Percentiles rank a stretch among this genome's conserved stretches.
These are phyloP conservation scores for Quercus agrifolia DNA, from an alignment of 306 rosid species.

Conservation along the genomic window DNA sequence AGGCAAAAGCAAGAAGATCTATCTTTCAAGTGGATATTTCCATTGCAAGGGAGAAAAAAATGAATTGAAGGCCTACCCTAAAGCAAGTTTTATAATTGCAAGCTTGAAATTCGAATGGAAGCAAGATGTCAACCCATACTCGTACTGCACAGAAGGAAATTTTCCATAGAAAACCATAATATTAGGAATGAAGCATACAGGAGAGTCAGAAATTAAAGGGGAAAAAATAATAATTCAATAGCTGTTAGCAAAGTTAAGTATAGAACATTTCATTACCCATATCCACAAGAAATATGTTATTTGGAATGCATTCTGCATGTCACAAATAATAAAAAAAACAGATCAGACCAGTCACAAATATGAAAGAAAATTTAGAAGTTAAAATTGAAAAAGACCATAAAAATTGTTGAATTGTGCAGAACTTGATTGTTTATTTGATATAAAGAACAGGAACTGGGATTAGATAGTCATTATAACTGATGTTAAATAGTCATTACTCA, in stretches of 20 bases:
- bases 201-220: neutral
- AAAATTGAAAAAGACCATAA: neutral
- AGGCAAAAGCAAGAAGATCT: too few relatives aligned
- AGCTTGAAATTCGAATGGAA: slow-evolving; percentile 60
- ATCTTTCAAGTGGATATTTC: too few relatives aligned
- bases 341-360: slow-evolving; percentile 13
- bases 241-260: slow-evolving; percentile 7
- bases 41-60: too few relatives aligned
- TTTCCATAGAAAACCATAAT: slow-evolving; percentile 7
- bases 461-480: neutral
- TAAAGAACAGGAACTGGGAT: neutral
- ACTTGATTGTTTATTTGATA: neutral
- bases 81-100: too few relatives aligned
- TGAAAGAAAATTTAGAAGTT: neutral
- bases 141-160: slow-evolving; percentile 61
- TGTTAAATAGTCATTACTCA: too few relatives aligned
- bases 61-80: too few relatives aligned
- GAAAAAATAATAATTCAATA: neutral
- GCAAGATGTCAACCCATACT: slow-evolving; percentile 64
- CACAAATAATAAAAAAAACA: slow-evolving; percentile 6
- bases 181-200: neutral
- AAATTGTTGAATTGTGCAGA: neutral
- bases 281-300: slow-evolving; percentile 72
- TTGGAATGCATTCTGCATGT: slow-evolving; percentile 87
- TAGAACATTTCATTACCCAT: slow-evolving; percentile 57